Base-by-base conservation (phyloP, 2,329 filamentous ascomycete genomes). In the Colletotrichum sidae region DNA sequence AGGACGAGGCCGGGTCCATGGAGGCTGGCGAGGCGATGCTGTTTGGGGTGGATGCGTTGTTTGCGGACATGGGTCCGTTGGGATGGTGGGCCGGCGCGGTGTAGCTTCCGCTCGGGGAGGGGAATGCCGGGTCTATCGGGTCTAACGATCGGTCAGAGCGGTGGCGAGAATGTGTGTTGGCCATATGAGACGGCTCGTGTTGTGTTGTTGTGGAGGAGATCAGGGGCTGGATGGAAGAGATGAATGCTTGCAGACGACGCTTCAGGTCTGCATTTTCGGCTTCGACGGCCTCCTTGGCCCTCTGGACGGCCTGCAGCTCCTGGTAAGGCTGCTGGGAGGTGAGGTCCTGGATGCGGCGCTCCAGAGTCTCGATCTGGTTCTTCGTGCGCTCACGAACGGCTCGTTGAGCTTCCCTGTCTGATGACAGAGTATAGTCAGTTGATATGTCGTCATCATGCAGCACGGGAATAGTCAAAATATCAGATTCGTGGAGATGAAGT, bases 351-450 rank as follows among this genome's bases (percentile, higher is more conserved):
- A 96, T 94, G 67, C 87, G 85, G 66, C 83, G 84, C 76, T 96
- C 91, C 65, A 96, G 82, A 7, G 79, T 81, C 74, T 95, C 92
- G 70, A 96, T 96, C 76, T 92, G 91, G 63, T 88, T 87, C 79
- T 90, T 93, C 35, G 92, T 96, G 60, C 93, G 88, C 79, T 95
- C 92, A 46, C 93, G 86, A 65, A 96, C 96, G 44, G 92, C 92
- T 53, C 93, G 87, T 76, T 97, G 93, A 37, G 93, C 93, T 77
- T 96, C 92, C 63, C 93, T 89, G 75, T 96, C 93, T 86, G 88
- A 13, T 10, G 15, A 49, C 59, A 44, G 35, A 49, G 44, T 37
- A 33, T 9, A 34, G 45, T 65, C 38, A 61, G 61, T 57, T 17
- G n/a, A 38, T 12, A n/a, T 25, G 11, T 46, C 44, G 25, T 6